Percentiles rank a stretch among this genome's conserved stretches.
Evolutionary conservation across 1,139 yeast genomes (phyloP).

Genomic region (Sugiyamaella neomexicana): DNA sequence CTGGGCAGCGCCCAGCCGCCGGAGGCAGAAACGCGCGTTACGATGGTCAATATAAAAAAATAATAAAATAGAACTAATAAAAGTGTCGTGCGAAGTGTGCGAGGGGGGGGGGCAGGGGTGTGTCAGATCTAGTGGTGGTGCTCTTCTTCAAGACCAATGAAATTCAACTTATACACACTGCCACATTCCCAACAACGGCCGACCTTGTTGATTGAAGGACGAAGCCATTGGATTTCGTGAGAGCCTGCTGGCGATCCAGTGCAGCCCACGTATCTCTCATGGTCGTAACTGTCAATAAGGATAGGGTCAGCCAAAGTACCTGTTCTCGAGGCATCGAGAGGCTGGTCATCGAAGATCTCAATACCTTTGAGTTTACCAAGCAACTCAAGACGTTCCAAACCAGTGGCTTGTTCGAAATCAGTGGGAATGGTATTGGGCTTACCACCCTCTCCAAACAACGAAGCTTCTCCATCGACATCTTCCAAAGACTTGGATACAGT

Average conservation of each 20-base stretch:
- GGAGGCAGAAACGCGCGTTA: background rate
- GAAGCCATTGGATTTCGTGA: constrained; percentile 91
- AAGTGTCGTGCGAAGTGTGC: background rate
- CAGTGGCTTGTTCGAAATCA: constrained; percentile 95
- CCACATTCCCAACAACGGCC: constrained; percentile 99
- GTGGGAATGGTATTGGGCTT: constrained; percentile 81
- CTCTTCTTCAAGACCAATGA: constrained; percentile 74
- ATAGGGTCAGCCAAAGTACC: constrained; percentile 91
- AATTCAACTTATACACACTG: constrained; percentile 85
- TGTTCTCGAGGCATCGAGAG: constrained; percentile 80
- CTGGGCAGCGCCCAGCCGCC: constrained; percentile 10
- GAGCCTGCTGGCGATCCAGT: constrained; percentile 94
- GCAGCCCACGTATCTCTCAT: constrained; percentile 95
- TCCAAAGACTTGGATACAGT: constrained; percentile 47
- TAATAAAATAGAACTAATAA: constrained; percentile 7
- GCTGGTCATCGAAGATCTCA: constrained; percentile 89
- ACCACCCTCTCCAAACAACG: constrained; percentile 91
- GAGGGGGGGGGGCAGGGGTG: background rate
- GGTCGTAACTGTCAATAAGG: constrained; percentile 85
- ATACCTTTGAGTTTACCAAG: constrained; percentile 95
- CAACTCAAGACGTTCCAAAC: constrained; percentile 94
- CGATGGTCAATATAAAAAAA: constrained; percentile 6
- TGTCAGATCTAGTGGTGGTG: constrained; percentile 34
- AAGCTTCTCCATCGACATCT: constrained; percentile 78
- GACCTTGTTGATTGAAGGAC: constrained; percentile 77